Conservation (phyloP, 495 filamentous ascomycete species). For the Choiromyces venosus region DNA sequence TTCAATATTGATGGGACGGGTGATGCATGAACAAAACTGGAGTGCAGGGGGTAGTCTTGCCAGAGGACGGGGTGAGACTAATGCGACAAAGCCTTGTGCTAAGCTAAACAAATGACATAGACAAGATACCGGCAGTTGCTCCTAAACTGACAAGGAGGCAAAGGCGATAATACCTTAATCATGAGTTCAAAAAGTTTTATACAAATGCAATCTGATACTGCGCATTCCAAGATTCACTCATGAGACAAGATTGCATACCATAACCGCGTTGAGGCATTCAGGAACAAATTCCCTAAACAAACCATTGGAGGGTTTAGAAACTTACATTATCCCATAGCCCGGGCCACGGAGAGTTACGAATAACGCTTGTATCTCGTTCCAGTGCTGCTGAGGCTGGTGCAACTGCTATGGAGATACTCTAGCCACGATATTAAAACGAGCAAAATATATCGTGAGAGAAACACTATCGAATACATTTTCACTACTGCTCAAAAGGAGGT, state of each 20-base stretch:
- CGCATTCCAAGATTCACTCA: neutral
- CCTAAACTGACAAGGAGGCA: neutral
- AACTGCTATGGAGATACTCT: neutral
- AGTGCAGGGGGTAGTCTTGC: neutral
- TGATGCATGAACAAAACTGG: neutral
- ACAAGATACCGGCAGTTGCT: neutral
- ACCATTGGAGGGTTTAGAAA: too few species aligned
- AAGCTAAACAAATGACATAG: neutral
- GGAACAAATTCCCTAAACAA: too few species aligned
- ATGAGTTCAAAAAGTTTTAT: neutral
- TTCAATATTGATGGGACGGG: neutral
- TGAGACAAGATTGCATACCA: neutral
- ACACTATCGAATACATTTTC: neutral
- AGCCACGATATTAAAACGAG: neutral
- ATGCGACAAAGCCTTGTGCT: neutral
- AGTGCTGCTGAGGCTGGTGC: neutral
- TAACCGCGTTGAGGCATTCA: too few species aligned
- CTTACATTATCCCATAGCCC: neutral
- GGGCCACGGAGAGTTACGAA: neutral
- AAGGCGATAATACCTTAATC: neutral
- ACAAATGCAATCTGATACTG: neutral
- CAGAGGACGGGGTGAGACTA: neutral
- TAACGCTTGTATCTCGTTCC: neutral
- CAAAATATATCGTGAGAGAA: neutral
- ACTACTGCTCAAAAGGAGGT: neutral